Base-by-base conservation (phyloP, 2,329 filamentous ascomycete genomes). In the Colletotrichum sp. region DNA sequence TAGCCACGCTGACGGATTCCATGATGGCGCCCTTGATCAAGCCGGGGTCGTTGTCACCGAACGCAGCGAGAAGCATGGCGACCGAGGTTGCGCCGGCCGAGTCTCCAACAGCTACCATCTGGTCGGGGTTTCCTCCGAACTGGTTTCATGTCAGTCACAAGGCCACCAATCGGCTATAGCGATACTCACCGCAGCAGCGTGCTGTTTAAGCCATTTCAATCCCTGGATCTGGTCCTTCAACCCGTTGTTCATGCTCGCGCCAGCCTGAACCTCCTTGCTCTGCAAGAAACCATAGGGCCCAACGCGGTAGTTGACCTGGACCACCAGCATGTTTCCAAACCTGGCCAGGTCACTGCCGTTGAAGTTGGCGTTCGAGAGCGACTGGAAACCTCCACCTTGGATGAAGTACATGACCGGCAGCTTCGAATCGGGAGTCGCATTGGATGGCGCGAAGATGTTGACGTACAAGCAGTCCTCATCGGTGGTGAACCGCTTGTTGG, bases 271-370 rank as follows among this genome's bases (percentile, higher is more conserved):
- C 70, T 93, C 89, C 18, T 89, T 84, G 71, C 91, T 87, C 3
- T 91, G 90, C 15, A 96, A 87, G 80, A 96, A 96, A 0, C 94
- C 94, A 78, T 92, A 95, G 0, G 91, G 89, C 0, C 94, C 94
- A 13, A 96, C 93, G 7, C 94, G 92, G 81, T 96, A 96, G 83
- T 95, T 96, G 83, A 95, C 89, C 12, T 88, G 93, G 3, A 96
- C 93, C 1, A 95, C 91, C 0, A 96, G 84, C 30, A 95, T 92
- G 70, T 75, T 75, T 15, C 73, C 73, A 6, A 75, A 75, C 13
- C n/a, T 92, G 70, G 73, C 73, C 15, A 75, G 64, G 26, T 73
- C 64, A 10, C 73, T 75, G 16, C 73, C 73, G 70, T 75, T 75
- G 58, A 75, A 75, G 64, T 75, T 75, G 9, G 73, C 70, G 32